Evolutionary conservation across 371 early-diverging fungal genomes (phyloP), one percentile per base, ranked within the genome.

Genomic region (Basidiobolus meristosporus): DNA sequence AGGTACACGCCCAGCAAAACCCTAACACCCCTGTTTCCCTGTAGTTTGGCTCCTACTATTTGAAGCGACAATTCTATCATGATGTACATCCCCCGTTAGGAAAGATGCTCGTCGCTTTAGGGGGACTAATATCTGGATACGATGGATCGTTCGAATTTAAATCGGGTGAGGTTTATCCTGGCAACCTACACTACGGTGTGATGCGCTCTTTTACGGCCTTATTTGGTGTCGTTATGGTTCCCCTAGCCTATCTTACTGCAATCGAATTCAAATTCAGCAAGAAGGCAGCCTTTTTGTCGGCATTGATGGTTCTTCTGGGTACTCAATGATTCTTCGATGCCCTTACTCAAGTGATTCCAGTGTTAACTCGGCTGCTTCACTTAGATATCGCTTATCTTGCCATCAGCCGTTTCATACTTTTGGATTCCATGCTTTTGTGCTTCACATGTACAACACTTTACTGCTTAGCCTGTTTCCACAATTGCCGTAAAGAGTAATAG

Each of bases 11-110:
- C 16, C 16, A 29, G 10, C 41, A n/a, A 31, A 19, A 26, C 0
- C 7, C 0, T 1, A n/a, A 14, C 17, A 18, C n/a, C n/a, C n/a
- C n/a, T 39, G 12, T 26, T 15, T 22, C 2, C 36, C 15, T 33
- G 41, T 54, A 88, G 74, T 97, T 97, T 60, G 98, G 87, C 14
- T 82, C 87, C 14, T 69, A 90, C 56, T 97, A 97, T 58, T 57
- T 97, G 41, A 85, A 90, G 44, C 71, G 77, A 36, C 79, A 81
- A 32, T 99, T 98, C 54, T 85, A 98, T 57, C 96, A 95, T 57
- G 99, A 99, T 60, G 99, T 98, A 1, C 99, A 99, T 64, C 99
- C 99, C 32, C 99, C 99, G 1, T 70, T 98, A 31, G 99, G 99
- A 36, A 99, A 99, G 61, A 89, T 99, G 68, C 63, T 99, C 19